Evolutionary conservation across 1,284 basidiomycete species (phyloP), one percentile per base, ranked within the genome.

Genomic region (Tilletiaria anomala): DNA sequence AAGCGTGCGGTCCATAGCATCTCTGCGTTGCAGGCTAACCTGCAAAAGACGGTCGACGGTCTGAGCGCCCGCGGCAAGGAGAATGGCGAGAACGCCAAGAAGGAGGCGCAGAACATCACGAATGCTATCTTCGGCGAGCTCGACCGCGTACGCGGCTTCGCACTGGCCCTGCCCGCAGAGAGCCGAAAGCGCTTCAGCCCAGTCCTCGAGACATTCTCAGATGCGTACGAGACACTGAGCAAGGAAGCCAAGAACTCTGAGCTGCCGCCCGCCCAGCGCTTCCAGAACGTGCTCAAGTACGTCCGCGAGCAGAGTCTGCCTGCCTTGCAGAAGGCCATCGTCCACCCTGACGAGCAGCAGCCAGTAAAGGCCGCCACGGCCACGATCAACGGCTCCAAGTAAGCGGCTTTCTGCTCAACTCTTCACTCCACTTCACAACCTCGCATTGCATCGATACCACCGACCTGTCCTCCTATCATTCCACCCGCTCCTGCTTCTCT

Each of bases 91-190:
- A 47, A 57, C 34, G 59, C 56, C 16, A 51, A 53, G 35, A 44
- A 59, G 38, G 53, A 62, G 45, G 61, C 61, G 0, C 51, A 62
- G 50, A 42, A 48, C 26, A 15, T 56, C 21, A 54, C 53, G 20
- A 56, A 58, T 23, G 56, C 56, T 37, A 54, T 60, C 44, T 54
- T 60, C 39, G 57, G 52, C 42, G 58, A 61, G 44, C 55, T 65
- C 35, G 63, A 65, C 21, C 47, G 48, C 6, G 56, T 65, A 17
- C 60, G 62, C 34, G 43, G 43, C 46, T 65, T 58, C 43, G 59
- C 58, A 19, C 41, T 32, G 5, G 49, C 42, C 39, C 46, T 65
- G 26, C 60, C 63, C 14, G 49, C 58, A 19, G 61, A 62, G 43
- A 50, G 48, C 39, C 53, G 53, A 21, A 61, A 64, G 51, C 59